phyloP scores from a whole-genome alignment of 2,329 filamentous ascomycete species.

The Tolypocladium ophioglossoides region DNA sequence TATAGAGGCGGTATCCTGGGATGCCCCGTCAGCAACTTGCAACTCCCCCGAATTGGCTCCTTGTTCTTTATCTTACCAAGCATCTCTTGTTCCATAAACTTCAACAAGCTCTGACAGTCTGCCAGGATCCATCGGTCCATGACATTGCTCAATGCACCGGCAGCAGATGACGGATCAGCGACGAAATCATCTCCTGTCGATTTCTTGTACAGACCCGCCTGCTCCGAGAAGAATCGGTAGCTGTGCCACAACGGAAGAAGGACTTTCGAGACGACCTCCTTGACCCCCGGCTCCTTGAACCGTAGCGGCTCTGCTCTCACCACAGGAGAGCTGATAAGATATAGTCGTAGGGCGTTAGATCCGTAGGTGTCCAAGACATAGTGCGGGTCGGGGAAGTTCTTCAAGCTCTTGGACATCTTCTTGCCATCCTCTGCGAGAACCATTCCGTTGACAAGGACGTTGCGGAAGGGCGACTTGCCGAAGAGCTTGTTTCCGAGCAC shows the following conservation, averaged over 20 bases:
- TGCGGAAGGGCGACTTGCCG: conserved; percentile 77
- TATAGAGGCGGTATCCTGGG: conserved; percentile 66
- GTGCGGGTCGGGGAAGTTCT: conserved; percentile 86
- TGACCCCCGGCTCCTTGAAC: conserved; percentile 87
- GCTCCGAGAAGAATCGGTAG: conserved; percentile 91
- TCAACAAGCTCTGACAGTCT: conserved; percentile 78
- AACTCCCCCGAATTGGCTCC: no score
- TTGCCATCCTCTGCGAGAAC: conserved; percentile 91
- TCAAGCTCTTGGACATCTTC: conserved; percentile 96
- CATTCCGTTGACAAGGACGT: conserved; percentile 93
- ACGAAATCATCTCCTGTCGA: conserved; percentile 63
- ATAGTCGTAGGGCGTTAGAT: conserved; percentile 85
- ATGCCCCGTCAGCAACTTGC: no score
- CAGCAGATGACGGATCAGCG: conserved; percentile 58
- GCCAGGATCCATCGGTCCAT: conserved; percentile 96
- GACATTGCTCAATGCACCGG: conserved; percentile 46
- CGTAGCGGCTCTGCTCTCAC: conserved; percentile 82
- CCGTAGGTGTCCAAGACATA: conserved; percentile 81
- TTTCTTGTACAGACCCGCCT: conserved; percentile 80
- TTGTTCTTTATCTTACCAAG: conserved; percentile 37
- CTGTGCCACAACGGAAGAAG: conserved; percentile 90
- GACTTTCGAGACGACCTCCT: conserved; percentile 89
- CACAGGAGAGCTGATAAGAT: conserved; percentile 92
- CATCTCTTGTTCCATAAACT: conserved; percentile 93
- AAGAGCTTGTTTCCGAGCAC: conserved; percentile 85